These are phyloP conservation scores for Yarrowia hollandica DNA, from an alignment of 805 yeast genomes.

Conservation along the genomic window DNA sequence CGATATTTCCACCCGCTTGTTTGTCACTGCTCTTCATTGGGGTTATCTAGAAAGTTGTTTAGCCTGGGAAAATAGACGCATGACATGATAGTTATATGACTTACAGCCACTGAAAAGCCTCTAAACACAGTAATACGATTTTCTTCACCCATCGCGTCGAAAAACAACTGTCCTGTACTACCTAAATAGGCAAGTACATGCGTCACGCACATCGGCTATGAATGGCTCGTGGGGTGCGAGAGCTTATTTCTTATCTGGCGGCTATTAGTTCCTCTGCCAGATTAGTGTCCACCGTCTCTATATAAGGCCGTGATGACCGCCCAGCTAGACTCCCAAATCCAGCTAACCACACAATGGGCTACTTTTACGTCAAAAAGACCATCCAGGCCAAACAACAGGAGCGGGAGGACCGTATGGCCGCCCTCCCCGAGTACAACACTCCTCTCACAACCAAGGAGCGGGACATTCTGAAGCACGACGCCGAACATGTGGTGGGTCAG, in stretches of 20 bases:
- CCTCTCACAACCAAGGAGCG: conserved; percentile 43
- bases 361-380: conserved; percentile 32
- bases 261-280: conserved; percentile 9
- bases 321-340: background rate
- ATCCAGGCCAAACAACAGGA: conserved; percentile 41
- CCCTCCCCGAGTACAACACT: conserved; percentile 44
- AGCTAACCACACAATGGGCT: conserved; percentile 26
- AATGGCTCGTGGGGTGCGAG: conserved; percentile 16
- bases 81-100: too few relatives aligned
- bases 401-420: conserved; percentile 42
- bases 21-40: too few relatives aligned
- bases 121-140: too few relatives aligned
- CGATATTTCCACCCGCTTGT: conserved; percentile 4
- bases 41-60: too few relatives aligned
- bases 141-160: too few relatives aligned
- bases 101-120: too few relatives aligned
- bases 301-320: background rate
- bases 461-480: conserved; percentile 46
- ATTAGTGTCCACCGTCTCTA: background rate
- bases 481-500: conserved; percentile 46
- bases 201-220: conserved; percentile 12
- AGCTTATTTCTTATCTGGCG: conserved; percentile 30
- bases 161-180: too few relatives aligned
- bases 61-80: too few relatives aligned
- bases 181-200: conserved; percentile 20